Conservation (phyloP, 1,284 basidiomycete genomes). For the Pseudozyma flocculosa region DNA sequence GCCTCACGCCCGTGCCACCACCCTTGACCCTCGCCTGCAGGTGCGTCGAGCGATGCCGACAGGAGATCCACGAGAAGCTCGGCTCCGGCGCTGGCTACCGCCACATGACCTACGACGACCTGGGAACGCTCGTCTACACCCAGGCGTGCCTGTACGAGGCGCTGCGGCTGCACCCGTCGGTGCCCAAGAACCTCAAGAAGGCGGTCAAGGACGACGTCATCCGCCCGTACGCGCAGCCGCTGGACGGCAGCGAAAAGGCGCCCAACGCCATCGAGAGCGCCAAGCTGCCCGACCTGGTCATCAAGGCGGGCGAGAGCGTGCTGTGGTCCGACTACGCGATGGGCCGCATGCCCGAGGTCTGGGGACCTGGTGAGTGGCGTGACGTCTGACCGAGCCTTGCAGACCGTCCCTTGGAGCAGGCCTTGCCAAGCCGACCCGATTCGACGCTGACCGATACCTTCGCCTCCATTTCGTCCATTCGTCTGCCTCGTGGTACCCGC, state of each 20-base stretch:
- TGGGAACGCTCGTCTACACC: slow-evolving; percentile 30
- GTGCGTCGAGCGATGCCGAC: slow-evolving; percentile 16
- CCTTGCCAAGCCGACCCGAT: too few species aligned
- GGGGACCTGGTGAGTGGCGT: slow-evolving; percentile 22
- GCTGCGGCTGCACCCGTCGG: slow-evolving; percentile 45
- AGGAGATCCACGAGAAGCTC: slow-evolving; percentile 35
- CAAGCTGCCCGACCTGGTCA: slow-evolving; percentile 36
- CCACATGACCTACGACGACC: slow-evolving; percentile 40
- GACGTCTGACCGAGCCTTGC: too few species aligned
- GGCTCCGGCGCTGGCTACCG: slow-evolving; percentile 16
- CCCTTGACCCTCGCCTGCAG: too few species aligned
- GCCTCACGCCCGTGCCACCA: too few species aligned
- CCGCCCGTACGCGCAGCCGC: slow-evolving; percentile 23
- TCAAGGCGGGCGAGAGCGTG: slow-evolving; percentile 34
- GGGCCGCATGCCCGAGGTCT: slow-evolving; percentile 47
- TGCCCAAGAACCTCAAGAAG: slow-evolving; percentile 44
- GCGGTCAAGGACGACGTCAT: slow-evolving; percentile 43
- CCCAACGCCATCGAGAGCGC: slow-evolving; percentile 20
- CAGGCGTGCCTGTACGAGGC: slow-evolving; percentile 46
- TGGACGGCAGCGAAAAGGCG: slow-evolving; percentile 16
- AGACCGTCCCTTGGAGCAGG: too few species aligned
- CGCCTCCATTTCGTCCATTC: too few species aligned
- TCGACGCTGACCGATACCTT: too few species aligned
- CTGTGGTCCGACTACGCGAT: slow-evolving; percentile 44
- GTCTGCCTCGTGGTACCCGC: too few species aligned